Base-by-base conservation (phyloP, 495 filamentous ascomycete genomes). In the Neurospora sp. region DNA sequence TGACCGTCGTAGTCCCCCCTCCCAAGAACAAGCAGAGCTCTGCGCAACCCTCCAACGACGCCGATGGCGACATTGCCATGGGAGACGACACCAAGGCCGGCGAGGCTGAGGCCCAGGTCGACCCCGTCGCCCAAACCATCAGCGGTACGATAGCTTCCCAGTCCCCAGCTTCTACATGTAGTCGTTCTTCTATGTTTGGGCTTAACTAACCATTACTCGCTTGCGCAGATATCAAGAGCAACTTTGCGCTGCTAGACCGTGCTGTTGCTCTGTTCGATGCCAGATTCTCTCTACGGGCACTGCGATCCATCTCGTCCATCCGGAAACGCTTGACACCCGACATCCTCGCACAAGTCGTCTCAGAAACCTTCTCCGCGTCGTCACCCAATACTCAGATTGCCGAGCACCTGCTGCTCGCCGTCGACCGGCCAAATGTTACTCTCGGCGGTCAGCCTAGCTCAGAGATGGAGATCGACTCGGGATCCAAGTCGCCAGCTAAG, bases 251-350 rank as follows among this genome's bases (percentile, higher is more conserved):
- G 38, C 88, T 99, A 74, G 94, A 97, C 76, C 92, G 93, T 79
- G 96, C 96, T 75, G 94, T 98, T 74, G 84, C 91, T 75, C 89
- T 97, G 77, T 99, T 98, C 80, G 96, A 99, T 85, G 89, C 94
- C 70, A 91, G 96, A 84, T 99, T 97, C 83, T 92, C 94, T 69
- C 90, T 99, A 72, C 88, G 96, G 75, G 96, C 96, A 72, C 88
- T 99, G 72, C 92, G 96, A 71, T 97, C 94, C 73, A 96, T 97
- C 84, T 97, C 96, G 46, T 94, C 93, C 73, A 90, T 98, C 82
- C 93, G 96, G 80, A 98, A 98, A 85, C 87, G 92, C 74, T 88
- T 98, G 77, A 92, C 91, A 11, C 86, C 92, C 38, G 93, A 93
- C 76, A 89, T 96, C 77, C 87, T 97, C 74, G 85, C 90, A 27